Percentiles rank a stretch among this genome's conserved stretches.
Conservation (phyloP, 106 monocot genomes). For the Dendrobium huoshanense region DNA sequence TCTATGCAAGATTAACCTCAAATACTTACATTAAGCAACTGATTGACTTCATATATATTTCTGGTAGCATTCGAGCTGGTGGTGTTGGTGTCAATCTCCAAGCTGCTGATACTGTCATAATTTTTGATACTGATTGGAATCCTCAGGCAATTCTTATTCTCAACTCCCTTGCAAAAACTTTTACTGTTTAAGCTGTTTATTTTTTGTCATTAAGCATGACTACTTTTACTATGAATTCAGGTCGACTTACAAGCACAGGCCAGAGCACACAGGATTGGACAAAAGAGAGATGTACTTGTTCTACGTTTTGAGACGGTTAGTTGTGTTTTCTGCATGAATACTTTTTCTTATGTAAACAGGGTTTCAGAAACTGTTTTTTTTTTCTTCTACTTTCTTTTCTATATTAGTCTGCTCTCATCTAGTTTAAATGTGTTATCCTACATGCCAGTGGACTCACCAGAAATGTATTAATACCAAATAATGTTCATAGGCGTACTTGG, state of each 20-base stretch:
- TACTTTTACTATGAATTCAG: slow-evolving; percentile 28
- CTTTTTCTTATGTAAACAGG: not conserved
- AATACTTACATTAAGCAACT: not conserved
- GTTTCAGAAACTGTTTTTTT: not conserved
- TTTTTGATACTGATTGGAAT: slow-evolving; percentile 99
- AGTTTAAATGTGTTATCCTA: not conserved
- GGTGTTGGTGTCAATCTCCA: slow-evolving; percentile 99
- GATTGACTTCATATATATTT: slow-evolving; percentile 8
- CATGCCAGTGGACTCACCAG: not conserved
- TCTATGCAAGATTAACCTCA: not conserved
- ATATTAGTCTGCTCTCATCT: not conserved
- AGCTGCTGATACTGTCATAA: slow-evolving; percentile 99
- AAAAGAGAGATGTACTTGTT: slow-evolving; percentile 98
- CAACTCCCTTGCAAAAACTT: not conserved
- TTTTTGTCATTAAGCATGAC: not conserved
- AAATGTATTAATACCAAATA: not conserved
- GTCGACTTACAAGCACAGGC: slow-evolving; percentile 99
- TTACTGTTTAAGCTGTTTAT: slow-evolving; percentile 3
- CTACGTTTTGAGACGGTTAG: slow-evolving; percentile 88
- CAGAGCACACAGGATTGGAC: slow-evolving; percentile 97
- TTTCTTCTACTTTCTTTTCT: not conserved
- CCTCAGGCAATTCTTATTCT: slow-evolving; percentile 66
- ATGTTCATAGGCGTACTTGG: not conserved
- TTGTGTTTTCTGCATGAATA: not conserved
- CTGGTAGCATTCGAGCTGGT: slow-evolving; percentile 93